These are phyloP conservation scores for Entomophthora muscae DNA, from an alignment of 371 early-diverging fungal species.

Conservation along the genomic window DNA sequence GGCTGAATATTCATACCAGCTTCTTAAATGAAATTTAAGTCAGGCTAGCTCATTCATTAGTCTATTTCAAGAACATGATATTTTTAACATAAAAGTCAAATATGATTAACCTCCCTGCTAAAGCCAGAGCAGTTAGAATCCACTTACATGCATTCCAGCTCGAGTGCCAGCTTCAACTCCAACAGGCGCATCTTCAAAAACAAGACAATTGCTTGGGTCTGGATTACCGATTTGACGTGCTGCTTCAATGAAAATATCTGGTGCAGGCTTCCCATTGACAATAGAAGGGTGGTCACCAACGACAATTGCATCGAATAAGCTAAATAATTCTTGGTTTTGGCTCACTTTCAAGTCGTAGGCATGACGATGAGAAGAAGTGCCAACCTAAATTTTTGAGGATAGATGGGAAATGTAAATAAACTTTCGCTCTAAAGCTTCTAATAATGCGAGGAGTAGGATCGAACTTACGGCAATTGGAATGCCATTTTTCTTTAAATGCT, in stretches of 20 bases:
- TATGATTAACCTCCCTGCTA: not conserved
- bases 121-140: not conserved
- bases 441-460: not conserved
- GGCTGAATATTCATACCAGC: too few relatives aligned
- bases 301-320: conserved; percentile 55
- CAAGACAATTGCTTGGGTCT: conserved; percentile 46
- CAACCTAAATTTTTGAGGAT: conserved; percentile 24
- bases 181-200: conserved; percentile 79
- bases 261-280: conserved; percentile 66
- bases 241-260: conserved; percentile 77
- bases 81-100: not conserved
- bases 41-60: too few relatives aligned
- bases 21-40: too few relatives aligned
- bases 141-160: conserved; percentile 60
- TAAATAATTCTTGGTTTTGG: conserved; percentile 50
- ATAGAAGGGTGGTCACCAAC: conserved; percentile 76
- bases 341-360: conserved; percentile 56
- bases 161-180: conserved; percentile 69
- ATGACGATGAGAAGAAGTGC: conserved; percentile 58
- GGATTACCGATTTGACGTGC: conserved; percentile 25
- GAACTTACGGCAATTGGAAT: conserved; percentile 63
- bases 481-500: conserved; percentile 47
- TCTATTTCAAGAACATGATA: too few relatives aligned
- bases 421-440: not conserved
- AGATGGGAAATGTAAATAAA: not conserved